phyloP scores from a whole-genome alignment of 345 rosid species.

The Hibiscus tridactylites region DNA sequence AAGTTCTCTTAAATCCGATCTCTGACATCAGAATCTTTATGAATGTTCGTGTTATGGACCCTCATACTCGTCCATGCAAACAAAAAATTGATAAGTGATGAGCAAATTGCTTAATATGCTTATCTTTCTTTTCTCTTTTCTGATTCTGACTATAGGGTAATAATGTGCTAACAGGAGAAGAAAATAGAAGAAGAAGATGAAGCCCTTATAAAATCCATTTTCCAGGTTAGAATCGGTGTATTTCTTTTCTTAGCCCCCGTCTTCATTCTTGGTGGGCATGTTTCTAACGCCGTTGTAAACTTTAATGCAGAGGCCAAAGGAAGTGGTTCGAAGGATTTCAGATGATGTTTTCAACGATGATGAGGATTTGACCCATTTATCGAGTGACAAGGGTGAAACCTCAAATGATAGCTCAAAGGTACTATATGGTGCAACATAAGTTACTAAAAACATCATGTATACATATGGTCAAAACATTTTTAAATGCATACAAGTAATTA shows the following conservation, averaged over 20 bases:
- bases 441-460: background rate
- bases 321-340: conserved; percentile 48
- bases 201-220: conserved; percentile 63
- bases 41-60: background rate
- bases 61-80: background rate
- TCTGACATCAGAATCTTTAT: background rate
- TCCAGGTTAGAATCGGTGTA: conserved; percentile 33
- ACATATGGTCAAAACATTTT: conserved; percentile 24
- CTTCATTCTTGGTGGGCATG: background rate
- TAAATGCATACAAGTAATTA: conserved; percentile 4
- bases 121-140: background rate
- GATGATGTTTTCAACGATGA: conserved; percentile 46
- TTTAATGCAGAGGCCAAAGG: conserved; percentile 34
- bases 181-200: conserved; percentile 67
- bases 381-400: conserved; percentile 14
- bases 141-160: background rate
- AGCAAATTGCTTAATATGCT: background rate
- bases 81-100: background rate
- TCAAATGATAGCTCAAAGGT: conserved; percentile 21
- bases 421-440: background rate
- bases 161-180: conserved; percentile 33
- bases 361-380: conserved; percentile 17
- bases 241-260: background rate
- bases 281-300: conserved; percentile 4
- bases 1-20: background rate